Percentiles rank a stretch among this genome's conserved stretches.
These are phyloP conservation scores for Hymenotorrendiella dingleyae DNA, from an alignment of 2,329 filamentous ascomycete genomes.

Conservation along the genomic window DNA sequence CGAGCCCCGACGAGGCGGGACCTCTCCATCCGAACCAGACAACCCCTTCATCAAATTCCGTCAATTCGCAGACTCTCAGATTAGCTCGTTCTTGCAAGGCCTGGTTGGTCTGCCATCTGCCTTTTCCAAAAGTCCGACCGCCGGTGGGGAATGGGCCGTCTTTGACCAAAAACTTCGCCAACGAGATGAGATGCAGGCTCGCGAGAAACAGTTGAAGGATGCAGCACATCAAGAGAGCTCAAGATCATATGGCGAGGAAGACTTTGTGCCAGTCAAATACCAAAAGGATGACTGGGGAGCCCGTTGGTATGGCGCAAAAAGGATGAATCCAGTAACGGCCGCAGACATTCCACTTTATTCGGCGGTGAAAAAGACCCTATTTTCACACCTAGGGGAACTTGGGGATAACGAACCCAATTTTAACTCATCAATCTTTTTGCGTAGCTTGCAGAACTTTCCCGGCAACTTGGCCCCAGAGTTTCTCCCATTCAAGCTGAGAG, in stretches of 20 bases:
- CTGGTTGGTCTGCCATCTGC: conserved; percentile 29
- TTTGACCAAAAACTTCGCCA: conserved; percentile 25
- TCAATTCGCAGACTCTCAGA: conserved; percentile 26
- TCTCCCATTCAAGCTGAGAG: conserved; percentile 3
- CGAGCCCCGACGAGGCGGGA: too few relatives aligned
- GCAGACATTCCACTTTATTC: conserved; percentile 26
- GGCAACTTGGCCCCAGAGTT: conserved; percentile 30
- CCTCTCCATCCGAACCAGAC: conserved; percentile 15
- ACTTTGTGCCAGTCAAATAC: too few relatives aligned
- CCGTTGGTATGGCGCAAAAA: too few relatives aligned
- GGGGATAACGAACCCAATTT: conserved; percentile 44
- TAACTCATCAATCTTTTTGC: conserved; percentile 39
- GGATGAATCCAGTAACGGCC: background rate
- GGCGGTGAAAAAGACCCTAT: conserved; percentile 20
- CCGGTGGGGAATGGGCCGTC: conserved; percentile 20
- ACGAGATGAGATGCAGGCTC: conserved; percentile 23
- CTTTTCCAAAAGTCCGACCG: conserved; percentile 19
- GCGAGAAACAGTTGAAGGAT: conserved; percentile 19
- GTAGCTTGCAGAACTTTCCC: conserved; percentile 67
- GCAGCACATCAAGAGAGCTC: conserved; percentile 15
- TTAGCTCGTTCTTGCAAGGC: conserved; percentile 29
- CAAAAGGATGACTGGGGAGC: conserved; percentile 13
- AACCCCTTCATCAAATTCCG: conserved; percentile 30
- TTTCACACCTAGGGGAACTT: conserved; percentile 13
- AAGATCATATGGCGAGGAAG: too few relatives aligned